Conservation (phyloP, 805 yeast genomes). For the Zygosaccharomyces gambellarensis region DNA sequence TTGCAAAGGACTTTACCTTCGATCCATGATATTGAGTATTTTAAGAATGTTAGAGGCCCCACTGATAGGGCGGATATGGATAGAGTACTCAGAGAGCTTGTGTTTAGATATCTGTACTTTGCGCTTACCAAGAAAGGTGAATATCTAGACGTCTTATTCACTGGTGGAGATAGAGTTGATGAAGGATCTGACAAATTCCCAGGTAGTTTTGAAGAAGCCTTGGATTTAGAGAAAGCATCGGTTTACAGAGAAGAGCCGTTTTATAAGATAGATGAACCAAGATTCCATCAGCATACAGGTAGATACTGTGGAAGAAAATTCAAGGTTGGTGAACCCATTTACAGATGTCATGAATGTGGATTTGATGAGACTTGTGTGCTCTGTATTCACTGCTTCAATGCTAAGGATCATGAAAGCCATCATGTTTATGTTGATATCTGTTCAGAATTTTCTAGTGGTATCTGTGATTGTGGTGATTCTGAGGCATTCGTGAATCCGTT, state of each 20-base stretch:
- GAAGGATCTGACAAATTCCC: conserved; percentile 16
- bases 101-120: conserved; percentile 33
- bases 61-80: conserved; percentile 29
- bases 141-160: conserved; percentile 35
- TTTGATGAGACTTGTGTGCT: conserved; percentile 74
- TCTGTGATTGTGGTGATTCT: conserved; percentile 71
- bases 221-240: conserved; percentile 14
- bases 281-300: conserved; percentile 42
- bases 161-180: conserved; percentile 17
- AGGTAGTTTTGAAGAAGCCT: conserved; percentile 16
- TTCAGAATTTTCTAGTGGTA: conserved; percentile 46
- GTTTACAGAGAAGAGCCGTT: conserved; percentile 14
- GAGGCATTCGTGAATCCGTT: conserved; percentile 54
- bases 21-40: conserved; percentile 19
- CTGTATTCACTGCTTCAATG: conserved; percentile 68
- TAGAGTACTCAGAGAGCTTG: conserved; percentile 19
- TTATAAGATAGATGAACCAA: conserved; percentile 15
- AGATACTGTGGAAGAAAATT: conserved; percentile 67
- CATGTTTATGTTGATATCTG: conserved; percentile 52
- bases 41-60: conserved; percentile 25
- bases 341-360: conserved; percentile 72
- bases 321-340: conserved; percentile 58
- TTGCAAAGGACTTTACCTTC: conserved; percentile 17
- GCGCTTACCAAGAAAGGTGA: conserved; percentile 39
- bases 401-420: conserved; percentile 63